Percentiles rank a stretch among this genome's conserved stretches.
These are phyloP conservation scores for Nakazawaea wickerhamii DNA, from an alignment of 805 yeast species.

Conservation along the genomic window DNA sequence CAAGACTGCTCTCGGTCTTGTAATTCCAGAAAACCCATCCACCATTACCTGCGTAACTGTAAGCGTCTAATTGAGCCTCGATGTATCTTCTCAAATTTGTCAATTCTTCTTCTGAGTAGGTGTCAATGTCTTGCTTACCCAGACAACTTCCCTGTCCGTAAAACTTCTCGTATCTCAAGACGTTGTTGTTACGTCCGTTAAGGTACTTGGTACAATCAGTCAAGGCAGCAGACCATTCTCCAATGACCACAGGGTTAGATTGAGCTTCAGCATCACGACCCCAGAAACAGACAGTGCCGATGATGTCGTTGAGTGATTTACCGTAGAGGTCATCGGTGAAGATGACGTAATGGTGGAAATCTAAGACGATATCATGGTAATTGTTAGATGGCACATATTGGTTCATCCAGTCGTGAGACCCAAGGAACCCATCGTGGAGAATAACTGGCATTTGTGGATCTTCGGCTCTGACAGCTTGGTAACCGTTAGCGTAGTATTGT, in stretches of 20 bases:
- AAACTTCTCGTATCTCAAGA: slow-evolving; percentile 57
- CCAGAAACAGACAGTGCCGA: slow-evolving; percentile 45
- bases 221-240: slow-evolving; percentile 70
- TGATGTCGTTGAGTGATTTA: slow-evolving; percentile 54
- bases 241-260: slow-evolving; percentile 48
- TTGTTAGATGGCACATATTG: slow-evolving; percentile 29
- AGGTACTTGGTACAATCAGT: slow-evolving; percentile 69
- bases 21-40: slow-evolving; percentile 74
- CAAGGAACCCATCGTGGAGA: slow-evolving; percentile 62
- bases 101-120: slow-evolving; percentile 39
- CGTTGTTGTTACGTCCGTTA: slow-evolving; percentile 63
- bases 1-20: slow-evolving; percentile 59
- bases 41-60: slow-evolving; percentile 26
- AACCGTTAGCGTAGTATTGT: slow-evolving; percentile 36
- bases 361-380: slow-evolving; percentile 59
- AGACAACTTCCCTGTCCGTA: slow-evolving; percentile 43
- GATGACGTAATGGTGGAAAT: slow-evolving; percentile 91
- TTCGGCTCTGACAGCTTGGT: slow-evolving; percentile 34
- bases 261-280: slow-evolving; percentile 36
- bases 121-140: slow-evolving; percentile 26
- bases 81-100: slow-evolving; percentile 45
- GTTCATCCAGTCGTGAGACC: slow-evolving; percentile 49
- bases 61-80: slow-evolving; percentile 53
- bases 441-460: slow-evolving; percentile 43
- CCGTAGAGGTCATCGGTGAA: slow-evolving; percentile 59